Evolutionary conservation across 1,284 basidiomycete species (phyloP).

Genomic region (Ganoderma sinense): DNA sequence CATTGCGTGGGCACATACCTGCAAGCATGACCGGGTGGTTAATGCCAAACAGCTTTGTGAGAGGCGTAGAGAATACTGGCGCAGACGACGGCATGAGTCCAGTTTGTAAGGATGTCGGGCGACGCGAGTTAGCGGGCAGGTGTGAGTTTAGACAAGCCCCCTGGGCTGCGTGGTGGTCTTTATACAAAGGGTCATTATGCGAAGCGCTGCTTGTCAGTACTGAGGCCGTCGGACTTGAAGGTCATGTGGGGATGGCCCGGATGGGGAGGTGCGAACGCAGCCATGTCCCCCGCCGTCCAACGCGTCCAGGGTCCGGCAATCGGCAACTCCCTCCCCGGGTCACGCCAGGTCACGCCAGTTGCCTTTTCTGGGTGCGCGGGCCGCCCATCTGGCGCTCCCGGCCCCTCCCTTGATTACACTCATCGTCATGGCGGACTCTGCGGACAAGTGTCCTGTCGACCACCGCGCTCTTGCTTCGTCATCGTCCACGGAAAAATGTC

Average conservation of each 20-base stretch:
- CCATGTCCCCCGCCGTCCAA: not conserved
- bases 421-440: slow-evolving; percentile 27
- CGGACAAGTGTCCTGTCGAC: slow-evolving; percentile 73
- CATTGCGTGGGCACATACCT: slow-evolving; percentile 41
- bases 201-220: not conserved
- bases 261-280: not conserved
- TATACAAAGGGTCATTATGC: not conserved
- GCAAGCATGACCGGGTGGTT: slow-evolving; percentile 86
- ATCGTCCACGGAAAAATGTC: slow-evolving; percentile 48
- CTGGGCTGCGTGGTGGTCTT: not conserved
- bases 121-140: not conserved
- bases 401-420: not conserved
- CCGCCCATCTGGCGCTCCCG: not conserved
- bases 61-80: slow-evolving; percentile 66
- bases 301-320: not conserved
- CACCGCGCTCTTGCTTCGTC: slow-evolving; percentile 34
- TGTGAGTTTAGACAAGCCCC: not conserved
- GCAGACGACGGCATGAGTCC: slow-evolving; percentile 73
- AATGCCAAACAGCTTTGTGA: slow-evolving; percentile 78
- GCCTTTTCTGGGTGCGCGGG: not conserved
- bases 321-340: not conserved
- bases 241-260: slow-evolving; percentile 1
- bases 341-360: slow-evolving; percentile 1
- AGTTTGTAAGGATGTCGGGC: not conserved
- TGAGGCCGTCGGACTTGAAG: not conserved